These are phyloP conservation scores for Sabuloglossum arenarium DNA, from an alignment of 495 filamentous ascomycete species.

Conservation along the genomic window DNA sequence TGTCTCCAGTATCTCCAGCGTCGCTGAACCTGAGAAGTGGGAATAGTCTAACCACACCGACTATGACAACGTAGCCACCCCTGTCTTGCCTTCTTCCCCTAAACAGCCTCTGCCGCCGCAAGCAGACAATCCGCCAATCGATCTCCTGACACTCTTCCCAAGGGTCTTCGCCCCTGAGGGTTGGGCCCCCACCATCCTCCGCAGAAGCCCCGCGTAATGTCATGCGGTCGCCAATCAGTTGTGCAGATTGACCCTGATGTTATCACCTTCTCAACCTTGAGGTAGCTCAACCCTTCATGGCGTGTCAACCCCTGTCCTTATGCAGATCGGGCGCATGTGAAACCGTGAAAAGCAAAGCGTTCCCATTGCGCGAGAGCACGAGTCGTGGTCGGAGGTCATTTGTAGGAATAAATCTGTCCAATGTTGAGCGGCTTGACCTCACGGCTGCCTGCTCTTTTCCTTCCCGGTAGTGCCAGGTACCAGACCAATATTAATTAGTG, in stretches of 20 bases:
- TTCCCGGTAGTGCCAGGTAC: background rate
- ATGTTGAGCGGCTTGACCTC: background rate
- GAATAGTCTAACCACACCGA: background rate
- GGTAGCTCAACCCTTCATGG: background rate
- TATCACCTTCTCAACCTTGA: background rate
- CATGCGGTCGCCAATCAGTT: background rate
- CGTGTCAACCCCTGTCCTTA: background rate
- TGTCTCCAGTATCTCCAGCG: background rate
- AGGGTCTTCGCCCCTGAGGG: background rate
- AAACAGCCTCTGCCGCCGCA: background rate
- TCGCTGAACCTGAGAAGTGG: background rate
- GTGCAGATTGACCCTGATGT: background rate
- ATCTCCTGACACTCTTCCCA: constrained; percentile 1
- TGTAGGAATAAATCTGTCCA: background rate
- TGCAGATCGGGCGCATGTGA: background rate
- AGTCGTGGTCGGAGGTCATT: background rate
- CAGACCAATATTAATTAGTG: background rate
- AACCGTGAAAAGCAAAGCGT: background rate
- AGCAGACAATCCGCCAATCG: background rate
- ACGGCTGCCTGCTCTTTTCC: background rate
- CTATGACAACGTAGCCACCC: background rate
- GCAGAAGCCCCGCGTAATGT: background rate
- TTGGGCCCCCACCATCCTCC: background rate
- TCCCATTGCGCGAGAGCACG: background rate
- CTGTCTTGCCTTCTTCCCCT: background rate